These are phyloP conservation scores for Sarocladiaceae sp. DNA, from an alignment of 2,329 filamentous ascomycete species.

Conservation along the genomic window DNA sequence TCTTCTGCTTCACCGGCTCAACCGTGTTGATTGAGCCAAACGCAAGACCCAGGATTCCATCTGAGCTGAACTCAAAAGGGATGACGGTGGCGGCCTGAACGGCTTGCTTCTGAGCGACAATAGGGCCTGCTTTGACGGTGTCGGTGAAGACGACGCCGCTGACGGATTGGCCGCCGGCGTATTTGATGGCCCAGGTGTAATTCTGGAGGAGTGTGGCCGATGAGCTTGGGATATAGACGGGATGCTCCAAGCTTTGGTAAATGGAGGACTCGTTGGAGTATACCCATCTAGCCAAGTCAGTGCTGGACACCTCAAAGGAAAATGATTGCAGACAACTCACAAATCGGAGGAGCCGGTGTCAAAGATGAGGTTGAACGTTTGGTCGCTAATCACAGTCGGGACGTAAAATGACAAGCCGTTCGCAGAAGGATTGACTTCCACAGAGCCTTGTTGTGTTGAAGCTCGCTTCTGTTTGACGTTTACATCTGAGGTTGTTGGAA, in stretches of 20 bases:
- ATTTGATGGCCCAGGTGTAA: slow-evolving; percentile 37
- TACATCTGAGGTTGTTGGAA: not conserved
- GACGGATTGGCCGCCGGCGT: slow-evolving; percentile 41
- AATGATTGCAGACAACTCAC: slow-evolving; percentile 32
- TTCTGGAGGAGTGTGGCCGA: slow-evolving; percentile 32
- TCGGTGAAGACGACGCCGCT: slow-evolving; percentile 40
- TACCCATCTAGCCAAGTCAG: not conserved
- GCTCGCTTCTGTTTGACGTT: not conserved
- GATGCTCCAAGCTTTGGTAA: slow-evolving; percentile 14
- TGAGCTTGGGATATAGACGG: slow-evolving; percentile 30
- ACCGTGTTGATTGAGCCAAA: slow-evolving; percentile 40
- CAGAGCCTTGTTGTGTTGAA: not conserved
- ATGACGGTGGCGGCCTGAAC: slow-evolving; percentile 40
- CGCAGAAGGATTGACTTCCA: not conserved
- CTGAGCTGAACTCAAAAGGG: slow-evolving; percentile 33
- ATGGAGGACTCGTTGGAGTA: slow-evolving; percentile 1
- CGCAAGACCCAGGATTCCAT: slow-evolving; percentile 40
- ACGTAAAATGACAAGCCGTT: not conserved
- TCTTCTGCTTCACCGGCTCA: slow-evolving; percentile 33
- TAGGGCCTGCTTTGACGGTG: slow-evolving; percentile 34
- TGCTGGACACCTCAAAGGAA: too few species aligned
- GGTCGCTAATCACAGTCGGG: slow-evolving; percentile 18
- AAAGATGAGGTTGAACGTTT: slow-evolving; percentile 35
- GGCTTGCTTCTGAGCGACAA: slow-evolving; percentile 36
- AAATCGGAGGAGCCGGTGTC: slow-evolving; percentile 38